Evolutionary conservation across 1,284 basidiomycete species (phyloP).

Genomic region (Paramarasmius palmivorus): DNA sequence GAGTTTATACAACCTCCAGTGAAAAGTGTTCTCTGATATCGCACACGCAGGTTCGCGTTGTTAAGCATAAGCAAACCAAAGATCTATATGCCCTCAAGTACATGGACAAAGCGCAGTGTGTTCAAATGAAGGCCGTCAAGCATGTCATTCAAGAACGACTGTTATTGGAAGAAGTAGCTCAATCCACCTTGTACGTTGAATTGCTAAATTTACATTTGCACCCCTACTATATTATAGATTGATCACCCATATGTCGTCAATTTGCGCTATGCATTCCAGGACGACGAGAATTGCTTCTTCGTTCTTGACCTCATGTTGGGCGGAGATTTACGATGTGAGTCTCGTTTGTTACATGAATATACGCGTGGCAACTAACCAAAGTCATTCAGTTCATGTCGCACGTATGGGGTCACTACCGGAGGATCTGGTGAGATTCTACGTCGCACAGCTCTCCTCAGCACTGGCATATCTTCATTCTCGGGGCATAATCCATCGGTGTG

Average conservation of each 20-base stretch:
- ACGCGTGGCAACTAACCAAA: constrained; percentile 7
- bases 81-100: constrained; percentile 97
- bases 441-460: constrained; percentile 88
- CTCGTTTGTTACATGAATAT: constrained; percentile 15
- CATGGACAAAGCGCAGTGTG: constrained; percentile 97
- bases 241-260: constrained; percentile 98
- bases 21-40: background rate
- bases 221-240: constrained; percentile 59
- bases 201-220: constrained; percentile 2
- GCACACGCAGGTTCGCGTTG: constrained; percentile 83
- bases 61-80: constrained; percentile 96
- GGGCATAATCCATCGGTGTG: constrained; percentile 92
- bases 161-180: constrained; percentile 82
- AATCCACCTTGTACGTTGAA: constrained; percentile 30
- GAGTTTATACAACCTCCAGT: no score
- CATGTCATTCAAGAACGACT: constrained; percentile 96
- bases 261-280: constrained; percentile 96
- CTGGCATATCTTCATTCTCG: constrained; percentile 91
- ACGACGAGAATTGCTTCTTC: constrained; percentile 99
- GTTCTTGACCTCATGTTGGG: constrained; percentile 98
- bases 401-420: constrained; percentile 83
- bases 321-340: constrained; percentile 91
- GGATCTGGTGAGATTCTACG: constrained; percentile 87
- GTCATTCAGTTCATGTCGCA: constrained; percentile 82
- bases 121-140: constrained; percentile 96